Evolutionary conservation across 163 green algal species (phyloP), one percentile per base, ranked within the genome.

Genomic region (Scenedesmus sp.): DNA sequence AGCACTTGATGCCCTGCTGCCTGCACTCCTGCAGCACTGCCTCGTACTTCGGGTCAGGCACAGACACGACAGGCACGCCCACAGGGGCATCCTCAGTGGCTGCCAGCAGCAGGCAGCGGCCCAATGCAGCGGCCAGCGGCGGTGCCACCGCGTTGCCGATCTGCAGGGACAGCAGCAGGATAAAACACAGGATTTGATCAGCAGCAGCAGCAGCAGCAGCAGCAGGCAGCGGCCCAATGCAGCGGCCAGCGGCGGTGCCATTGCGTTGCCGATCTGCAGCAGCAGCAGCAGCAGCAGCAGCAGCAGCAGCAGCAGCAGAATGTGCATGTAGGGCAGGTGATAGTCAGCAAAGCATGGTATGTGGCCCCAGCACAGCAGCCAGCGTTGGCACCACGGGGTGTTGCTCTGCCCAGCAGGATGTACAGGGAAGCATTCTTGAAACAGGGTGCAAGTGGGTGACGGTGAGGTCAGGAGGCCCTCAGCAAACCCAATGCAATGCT

Each of bases 91-190:
- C 74, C 62, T 86, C 74, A 4, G 59, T 66, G 55, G 57, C 67
- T 4, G 94, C 94, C 52, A 91, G 60, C 57, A 94, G 60, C 67
- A 98, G 92, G 93, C 95, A 97, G 56, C 94, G 93, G 1, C 96
- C 96, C 70, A 98, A 90, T 2, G 95, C 94, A 13, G 92, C 88
- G 0, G 96, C 94, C 85, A 98, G 92, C 12, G 94, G 91, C 2
- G 96, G 96, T 13, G 93, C 91, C 34, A 98, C 96, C 0, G 96
- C 96, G 88, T 98, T 98, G 87, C 96, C 96, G 64, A 97, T 96
- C 95, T 97, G 94, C 70, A 84, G 46, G 76, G 92, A 92, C 82
- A 86, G 34, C 34, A 46, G 34, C 34, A 46, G 34, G 34, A 46
- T 46, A 46, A 46, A 46, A 46, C 54, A 67, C 59, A 70, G 91